Percentiles rank a stretch among this genome's conserved stretches.
Conservation (phyloP, 441 rosid species). For the Brassica balearica region DNA sequence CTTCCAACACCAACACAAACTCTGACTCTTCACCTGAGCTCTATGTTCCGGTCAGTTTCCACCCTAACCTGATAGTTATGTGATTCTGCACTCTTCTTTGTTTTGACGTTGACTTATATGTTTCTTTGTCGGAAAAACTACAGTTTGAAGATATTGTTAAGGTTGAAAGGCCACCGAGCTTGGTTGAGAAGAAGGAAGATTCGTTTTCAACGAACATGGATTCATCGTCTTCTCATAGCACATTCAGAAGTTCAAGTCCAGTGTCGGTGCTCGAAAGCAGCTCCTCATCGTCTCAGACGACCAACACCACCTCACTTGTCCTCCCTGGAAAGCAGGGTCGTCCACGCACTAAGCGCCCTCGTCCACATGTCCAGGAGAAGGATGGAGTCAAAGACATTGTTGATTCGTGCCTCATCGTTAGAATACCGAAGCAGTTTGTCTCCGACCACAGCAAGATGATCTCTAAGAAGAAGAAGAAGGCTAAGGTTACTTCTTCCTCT, state of each 20-base stretch:
- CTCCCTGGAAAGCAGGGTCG: slow-evolving; percentile 66
- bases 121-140: slow-evolving; percentile 1
- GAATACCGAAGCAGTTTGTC: slow-evolving; percentile 59
- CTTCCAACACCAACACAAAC: slow-evolving; percentile 53
- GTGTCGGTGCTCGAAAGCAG: slow-evolving; percentile 96
- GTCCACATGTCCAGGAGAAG: slow-evolving; percentile 53
- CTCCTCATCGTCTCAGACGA: slow-evolving; percentile 69
- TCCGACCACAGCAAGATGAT: slow-evolving; percentile 53
- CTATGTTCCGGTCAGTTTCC: slow-evolving; percentile 42
- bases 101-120: neutral
- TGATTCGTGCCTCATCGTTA: slow-evolving; percentile 71
- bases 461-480: slow-evolving; percentile 65
- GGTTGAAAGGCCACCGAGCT: slow-evolving; percentile 73
- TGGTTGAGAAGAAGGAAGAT: slow-evolving; percentile 56
- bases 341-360: slow-evolving; percentile 92
- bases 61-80: neutral
- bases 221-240: slow-evolving; percentile 50
- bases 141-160: slow-evolving; percentile 96
- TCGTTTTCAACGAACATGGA: slow-evolving; percentile 53
- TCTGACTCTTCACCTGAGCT: slow-evolving; percentile 61
- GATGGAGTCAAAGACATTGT: slow-evolving; percentile 46
- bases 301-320: slow-evolving; percentile 40
- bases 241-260: slow-evolving; percentile 77
- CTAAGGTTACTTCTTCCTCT: slow-evolving; percentile 50
- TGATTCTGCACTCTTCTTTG: slow-evolving; percentile 12